Percentiles rank a stretch among this genome's conserved stretches.
Evolutionary conservation across 495 filamentous ascomycete species (phyloP).

Genomic region (Aspergillus campestris): DNA sequence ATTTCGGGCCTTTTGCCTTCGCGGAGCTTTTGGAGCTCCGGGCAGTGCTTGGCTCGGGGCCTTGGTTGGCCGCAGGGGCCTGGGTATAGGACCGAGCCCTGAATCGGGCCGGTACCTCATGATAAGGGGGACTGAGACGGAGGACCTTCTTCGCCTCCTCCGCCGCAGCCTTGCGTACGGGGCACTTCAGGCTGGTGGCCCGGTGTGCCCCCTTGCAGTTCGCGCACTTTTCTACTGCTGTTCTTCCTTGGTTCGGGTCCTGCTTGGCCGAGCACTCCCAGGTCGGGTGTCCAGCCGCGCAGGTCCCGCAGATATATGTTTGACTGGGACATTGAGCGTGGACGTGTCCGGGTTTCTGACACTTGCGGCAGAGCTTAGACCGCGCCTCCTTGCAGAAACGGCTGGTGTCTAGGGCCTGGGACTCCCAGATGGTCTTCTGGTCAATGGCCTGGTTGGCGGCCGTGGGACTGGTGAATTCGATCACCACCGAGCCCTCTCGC

Average conservation of each 20-base stretch:
- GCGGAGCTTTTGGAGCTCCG: no score
- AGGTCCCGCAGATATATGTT: conserved; percentile 5
- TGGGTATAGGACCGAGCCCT: no score
- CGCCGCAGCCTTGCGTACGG: no score
- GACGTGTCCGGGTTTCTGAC: conserved; percentile 13
- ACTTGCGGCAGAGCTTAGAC: conserved; percentile 10
- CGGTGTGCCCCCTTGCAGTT: no score
- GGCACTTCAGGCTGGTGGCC: no score
- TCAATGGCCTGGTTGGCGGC: conserved; percentile 12
- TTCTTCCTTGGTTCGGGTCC: no score
- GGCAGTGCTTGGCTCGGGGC: no score
- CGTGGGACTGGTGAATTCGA: conserved; percentile 13
- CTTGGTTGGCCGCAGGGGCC: no score
- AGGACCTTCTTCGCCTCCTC: no score
- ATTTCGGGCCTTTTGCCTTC: no score
- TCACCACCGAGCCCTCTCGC: conserved; percentile 8
- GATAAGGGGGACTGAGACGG: no score
- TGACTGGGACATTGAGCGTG: conserved; percentile 10
- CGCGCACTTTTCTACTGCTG: background rate
- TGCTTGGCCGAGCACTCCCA: conserved; percentile 8
- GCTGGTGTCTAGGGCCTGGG: conserved; percentile 1
- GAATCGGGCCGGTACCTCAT: no score
- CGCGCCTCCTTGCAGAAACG: conserved; percentile 9
- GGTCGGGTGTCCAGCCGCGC: conserved; percentile 9
- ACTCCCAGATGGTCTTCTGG: conserved; percentile 6